phyloP scores from a whole-genome alignment of 495 filamentous ascomycete genomes.

The Penicillium waksmanii region DNA sequence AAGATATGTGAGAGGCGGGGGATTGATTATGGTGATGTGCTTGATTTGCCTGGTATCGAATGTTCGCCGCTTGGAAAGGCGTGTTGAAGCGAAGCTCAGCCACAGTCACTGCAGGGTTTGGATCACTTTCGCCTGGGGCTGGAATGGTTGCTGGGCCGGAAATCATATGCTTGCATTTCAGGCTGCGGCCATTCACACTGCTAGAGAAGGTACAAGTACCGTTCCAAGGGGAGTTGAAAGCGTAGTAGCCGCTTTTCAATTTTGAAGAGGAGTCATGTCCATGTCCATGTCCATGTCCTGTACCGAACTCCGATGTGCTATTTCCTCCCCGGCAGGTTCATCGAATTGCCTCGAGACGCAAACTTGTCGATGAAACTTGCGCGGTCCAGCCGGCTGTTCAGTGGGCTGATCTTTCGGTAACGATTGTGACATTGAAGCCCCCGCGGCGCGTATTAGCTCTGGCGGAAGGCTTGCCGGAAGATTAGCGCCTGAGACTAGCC shows the following conservation, averaged over 20 bases:
- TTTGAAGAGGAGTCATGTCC: conserved; percentile 30
- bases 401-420: conserved; percentile 16
- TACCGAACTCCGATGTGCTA: conserved; percentile 15
- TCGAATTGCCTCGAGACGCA: conserved; percentile 40
- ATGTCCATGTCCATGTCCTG: conserved; percentile 6
- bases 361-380: conserved; percentile 45
- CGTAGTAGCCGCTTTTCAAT: conserved; percentile 52
- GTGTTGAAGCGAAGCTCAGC: conserved; percentile 91
- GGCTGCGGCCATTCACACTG: conserved; percentile 68
- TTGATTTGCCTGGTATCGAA: conserved; percentile 31
- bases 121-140: conserved; percentile 19
- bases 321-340: conserved; percentile 5
- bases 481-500: conserved; percentile 35
- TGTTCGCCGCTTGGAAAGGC: conserved; percentile 55
- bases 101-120: conserved; percentile 55
- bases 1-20: conserved; percentile 19
- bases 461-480: conserved; percentile 38
- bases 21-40: conserved; percentile 30
- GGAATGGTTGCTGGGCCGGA: conserved; percentile 16
- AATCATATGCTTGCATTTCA: conserved; percentile 76
- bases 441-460: conserved; percentile 21
- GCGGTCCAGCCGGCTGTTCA: conserved; percentile 30
- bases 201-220: conserved; percentile 82
- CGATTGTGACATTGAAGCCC: conserved; percentile 22
- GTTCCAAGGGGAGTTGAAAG: conserved; percentile 84